These are phyloP conservation scores for Primulina huaijiensis DNA, from an alignment of 257 asterid species.

Conservation along the genomic window DNA sequence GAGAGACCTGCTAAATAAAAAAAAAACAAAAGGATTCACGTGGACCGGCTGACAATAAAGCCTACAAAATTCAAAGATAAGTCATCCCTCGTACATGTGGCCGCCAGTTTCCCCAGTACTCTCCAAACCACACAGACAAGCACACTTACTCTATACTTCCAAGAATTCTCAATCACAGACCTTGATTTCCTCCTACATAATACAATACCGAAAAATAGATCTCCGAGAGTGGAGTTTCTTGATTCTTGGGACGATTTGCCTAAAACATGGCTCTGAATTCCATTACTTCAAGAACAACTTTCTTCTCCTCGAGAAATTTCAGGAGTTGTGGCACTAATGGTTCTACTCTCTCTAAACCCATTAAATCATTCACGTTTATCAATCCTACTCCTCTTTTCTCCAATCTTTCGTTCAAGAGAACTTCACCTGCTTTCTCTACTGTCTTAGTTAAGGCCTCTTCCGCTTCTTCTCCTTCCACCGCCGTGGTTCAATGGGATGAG, in stretches of 20 bases:
- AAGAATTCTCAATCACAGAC: background rate
- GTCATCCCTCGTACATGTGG: constrained; percentile 33
- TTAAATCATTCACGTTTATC: constrained; percentile 33
- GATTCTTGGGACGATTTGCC: background rate
- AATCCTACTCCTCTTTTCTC: constrained; percentile 37
- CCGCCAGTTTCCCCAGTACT: constrained; percentile 26
- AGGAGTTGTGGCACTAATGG: constrained; percentile 24
- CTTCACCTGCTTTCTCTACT: constrained; percentile 18
- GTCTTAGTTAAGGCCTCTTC: constrained; percentile 45
- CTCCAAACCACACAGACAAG: constrained; percentile 19
- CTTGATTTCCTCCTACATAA: background rate
- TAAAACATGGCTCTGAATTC: constrained; percentile 41
- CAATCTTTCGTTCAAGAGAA: constrained; percentile 30
- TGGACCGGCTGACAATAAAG: constrained; percentile 12
- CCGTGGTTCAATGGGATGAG: constrained; percentile 51
- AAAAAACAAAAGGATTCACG: too few species aligned
- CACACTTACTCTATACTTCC: constrained; percentile 5
- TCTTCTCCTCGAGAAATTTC: constrained; percentile 26
- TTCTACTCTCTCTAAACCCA: constrained; percentile 17
- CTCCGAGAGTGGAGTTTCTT: constrained; percentile 9
- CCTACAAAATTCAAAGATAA: constrained; percentile 13
- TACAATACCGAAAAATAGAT: background rate
- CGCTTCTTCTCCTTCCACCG: constrained; percentile 47
- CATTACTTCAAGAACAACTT: constrained; percentile 33
- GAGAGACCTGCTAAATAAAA: too few species aligned